Base-by-base conservation (phyloP, 2,329 filamentous ascomycete species). In the Dryadomyces sulphureus region DNA sequence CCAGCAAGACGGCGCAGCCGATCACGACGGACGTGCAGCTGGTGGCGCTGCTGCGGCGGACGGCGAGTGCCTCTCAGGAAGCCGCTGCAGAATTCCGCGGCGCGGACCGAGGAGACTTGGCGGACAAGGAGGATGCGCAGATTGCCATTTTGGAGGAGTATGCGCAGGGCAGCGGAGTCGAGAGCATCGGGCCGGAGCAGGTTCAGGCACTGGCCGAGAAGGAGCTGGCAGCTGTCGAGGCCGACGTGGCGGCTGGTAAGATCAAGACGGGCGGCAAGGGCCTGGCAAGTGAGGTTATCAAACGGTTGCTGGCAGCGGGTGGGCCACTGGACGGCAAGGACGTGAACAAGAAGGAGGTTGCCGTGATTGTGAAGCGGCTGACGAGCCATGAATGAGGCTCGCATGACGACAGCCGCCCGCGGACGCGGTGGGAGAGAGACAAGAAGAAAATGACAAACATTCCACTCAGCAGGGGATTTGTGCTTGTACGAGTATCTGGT, bases 1-100 rank as follows among this genome's bases (percentile, higher is more conserved):
- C 81, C 30, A 81, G 78, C 59, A 89, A 89, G 64, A 86, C 82
- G 14, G 58, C 70, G 35, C 68, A 65, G 35, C 84, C 84, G n/a
- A 75, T 89, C 56, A 68, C 66, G 46, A 84, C 77, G 20, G 83
- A 90, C 60, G 70, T 73, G 52, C 75, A 83, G 56, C 69, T 90
- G 46, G 73, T 87, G 24, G 65, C 69, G 7, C 66, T 89, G 42
- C 70, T 92, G 47, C 72, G 75, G 52, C 81, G 79, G 62, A 73
- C 77, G 44, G 71, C 74, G 20, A 70, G 72, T 38, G 66, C 71
- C 2, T 68, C 72, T 4, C 64, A 71, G 43, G 73, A 79, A 17
- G 77, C 84, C 1, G 69, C 68, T 16, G 66, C 67, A 32, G 80
- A 88, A 57, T 85, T 84, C 60, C 65, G 68, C 47, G 63, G 61